phyloP scores from a whole-genome alignment of 192 early-diverging fungal species.

The Chytriomyces hyalinus region DNA sequence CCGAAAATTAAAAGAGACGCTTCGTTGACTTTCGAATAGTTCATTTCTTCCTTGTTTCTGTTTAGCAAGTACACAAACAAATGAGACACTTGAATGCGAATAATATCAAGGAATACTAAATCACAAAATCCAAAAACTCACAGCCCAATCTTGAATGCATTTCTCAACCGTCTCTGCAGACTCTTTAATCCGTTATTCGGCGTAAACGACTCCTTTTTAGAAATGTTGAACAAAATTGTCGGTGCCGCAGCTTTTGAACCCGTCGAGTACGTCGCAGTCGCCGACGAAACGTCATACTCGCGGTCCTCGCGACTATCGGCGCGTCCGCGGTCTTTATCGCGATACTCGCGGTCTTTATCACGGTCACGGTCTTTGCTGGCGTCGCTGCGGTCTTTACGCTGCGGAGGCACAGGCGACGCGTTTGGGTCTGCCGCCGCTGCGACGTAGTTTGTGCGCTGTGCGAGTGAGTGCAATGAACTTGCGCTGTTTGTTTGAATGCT shows the following conservation, averaged over 20 bases:
- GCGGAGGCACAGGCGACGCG: conserved; percentile 13
- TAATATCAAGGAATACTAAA: background rate
- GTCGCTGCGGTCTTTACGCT: background rate
- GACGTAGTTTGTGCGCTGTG: background rate
- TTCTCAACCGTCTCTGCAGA: conserved; percentile 51
- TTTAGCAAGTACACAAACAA: background rate
- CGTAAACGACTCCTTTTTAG: conserved; percentile 60
- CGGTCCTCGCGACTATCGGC: background rate
- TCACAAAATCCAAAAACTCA: conserved; percentile 36
- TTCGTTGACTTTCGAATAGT: conserved; percentile 52
- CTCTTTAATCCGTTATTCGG: conserved; percentile 61
- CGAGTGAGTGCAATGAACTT: background rate
- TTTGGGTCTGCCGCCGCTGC: conserved; percentile 23
- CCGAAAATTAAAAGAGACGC: conserved; percentile 62
- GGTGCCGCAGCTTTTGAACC: conserved; percentile 29
- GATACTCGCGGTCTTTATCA: background rate
- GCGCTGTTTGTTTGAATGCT: background rate
- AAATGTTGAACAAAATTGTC: conserved; percentile 58
- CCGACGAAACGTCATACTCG: background rate
- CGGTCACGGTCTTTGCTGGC: background rate
- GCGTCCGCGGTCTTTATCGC: background rate
- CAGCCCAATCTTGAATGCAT: conserved; percentile 58
- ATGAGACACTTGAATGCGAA: too few relatives aligned
- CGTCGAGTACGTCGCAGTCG: background rate
- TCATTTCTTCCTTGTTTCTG: conserved; percentile 68